Conservation (phyloP, 345 rosid genomes). For the Arabidopsis arenosa region DNA sequence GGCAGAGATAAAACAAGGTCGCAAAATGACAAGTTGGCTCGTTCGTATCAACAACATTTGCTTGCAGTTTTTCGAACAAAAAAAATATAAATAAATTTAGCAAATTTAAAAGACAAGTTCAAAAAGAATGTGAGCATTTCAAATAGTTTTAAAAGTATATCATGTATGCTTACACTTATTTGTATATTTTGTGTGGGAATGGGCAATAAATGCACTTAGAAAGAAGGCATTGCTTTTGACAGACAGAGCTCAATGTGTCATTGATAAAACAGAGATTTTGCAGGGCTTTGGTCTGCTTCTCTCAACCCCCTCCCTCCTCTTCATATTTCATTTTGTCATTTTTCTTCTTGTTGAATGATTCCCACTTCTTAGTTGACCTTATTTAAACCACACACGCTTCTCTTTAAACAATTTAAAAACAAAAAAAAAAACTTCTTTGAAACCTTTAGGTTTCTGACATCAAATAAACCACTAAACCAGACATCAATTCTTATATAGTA, state of each 20-base stretch:
- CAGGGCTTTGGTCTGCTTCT: slow-evolving; percentile 40
- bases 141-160: background rate
- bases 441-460: slow-evolving; percentile 14
- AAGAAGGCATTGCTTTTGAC: slow-evolving; percentile 27
- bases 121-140: slow-evolving; percentile 10
- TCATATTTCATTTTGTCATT: background rate
- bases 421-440: background rate
- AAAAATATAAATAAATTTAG: background rate
- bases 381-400: slow-evolving; percentile 10
- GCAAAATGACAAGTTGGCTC: slow-evolving; percentile 9
- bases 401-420: background rate
- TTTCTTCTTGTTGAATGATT: background rate
- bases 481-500: slow-evolving; percentile 23
- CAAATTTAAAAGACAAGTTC: background rate
- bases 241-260: slow-evolving; percentile 44
- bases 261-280: slow-evolving; percentile 41
- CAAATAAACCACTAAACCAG: slow-evolving; percentile 17
- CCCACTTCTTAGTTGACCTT: slow-evolving; percentile 30
- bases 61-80: background rate
- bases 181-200: slow-evolving; percentile 3
- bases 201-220: slow-evolving; percentile 33
- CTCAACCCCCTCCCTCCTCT: background rate
- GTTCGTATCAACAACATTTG: background rate
- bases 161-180: background rate
- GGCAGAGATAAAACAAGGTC: slow-evolving; percentile 2